These are phyloP conservation scores for Aspergillus clavatus DNA, from an alignment of 2,329 filamentous ascomycete species.

Conservation along the genomic window DNA sequence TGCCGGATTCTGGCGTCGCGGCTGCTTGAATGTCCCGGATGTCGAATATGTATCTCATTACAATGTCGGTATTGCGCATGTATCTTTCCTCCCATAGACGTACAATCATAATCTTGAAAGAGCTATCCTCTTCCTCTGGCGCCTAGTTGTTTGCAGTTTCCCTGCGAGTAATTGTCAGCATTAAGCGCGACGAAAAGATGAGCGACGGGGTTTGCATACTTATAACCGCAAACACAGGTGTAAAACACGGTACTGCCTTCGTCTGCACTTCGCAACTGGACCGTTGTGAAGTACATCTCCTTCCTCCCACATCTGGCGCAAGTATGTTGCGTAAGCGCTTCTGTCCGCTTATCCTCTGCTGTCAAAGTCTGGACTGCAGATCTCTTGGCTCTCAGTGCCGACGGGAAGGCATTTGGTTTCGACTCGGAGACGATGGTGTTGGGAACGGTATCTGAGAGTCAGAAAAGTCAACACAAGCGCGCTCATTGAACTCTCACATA, in stretches of 20 bases:
- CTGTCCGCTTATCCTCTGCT: constrained; percentile 70
- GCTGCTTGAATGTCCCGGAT: constrained; percentile 24
- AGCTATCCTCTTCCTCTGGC: constrained; percentile 9
- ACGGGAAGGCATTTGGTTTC: constrained; percentile 88
- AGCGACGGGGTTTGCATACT: constrained; percentile 51
- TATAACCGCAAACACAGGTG: constrained; percentile 79
- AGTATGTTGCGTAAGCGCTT: constrained; percentile 61
- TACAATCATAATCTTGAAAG: constrained; percentile 17
- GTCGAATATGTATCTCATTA: constrained; percentile 4
- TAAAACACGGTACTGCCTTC: constrained; percentile 93
- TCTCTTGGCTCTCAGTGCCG: constrained; percentile 74
- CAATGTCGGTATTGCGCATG: constrained; percentile 13
- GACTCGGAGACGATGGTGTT: constrained; percentile 75
- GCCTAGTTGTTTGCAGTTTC: constrained; percentile 36
- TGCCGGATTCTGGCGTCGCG: constrained; percentile 55
- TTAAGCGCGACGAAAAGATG: neutral
- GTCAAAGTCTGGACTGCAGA: constrained; percentile 82
- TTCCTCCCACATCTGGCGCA: constrained; percentile 77
- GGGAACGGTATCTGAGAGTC: constrained; percentile 64
- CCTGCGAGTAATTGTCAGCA: constrained; percentile 23
- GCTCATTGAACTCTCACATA: neutral
- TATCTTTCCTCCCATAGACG: constrained; percentile 22
- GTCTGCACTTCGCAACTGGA: constrained; percentile 86
- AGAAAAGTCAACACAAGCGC: constrained; percentile 13
- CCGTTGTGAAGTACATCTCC: constrained; percentile 78